Evolutionary conservation across 2,329 filamentous ascomycete species (phyloP).

Genomic region (Fusarium nematophilum): DNA sequence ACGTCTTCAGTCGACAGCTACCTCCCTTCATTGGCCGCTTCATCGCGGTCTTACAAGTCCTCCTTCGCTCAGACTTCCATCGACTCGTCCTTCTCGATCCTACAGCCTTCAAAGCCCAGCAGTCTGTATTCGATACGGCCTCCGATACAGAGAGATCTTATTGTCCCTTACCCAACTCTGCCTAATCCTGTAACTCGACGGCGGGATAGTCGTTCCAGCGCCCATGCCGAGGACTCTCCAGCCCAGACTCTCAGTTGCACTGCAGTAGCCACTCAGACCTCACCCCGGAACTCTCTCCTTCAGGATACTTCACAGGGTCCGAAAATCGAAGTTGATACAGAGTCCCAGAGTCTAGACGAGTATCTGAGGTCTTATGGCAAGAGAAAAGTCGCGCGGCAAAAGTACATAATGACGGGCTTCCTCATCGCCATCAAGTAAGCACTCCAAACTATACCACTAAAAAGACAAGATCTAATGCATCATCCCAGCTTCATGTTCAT

Average conservation of each 20-base stretch:
- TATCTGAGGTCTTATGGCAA: slow-evolving; percentile 21
- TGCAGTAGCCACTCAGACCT: slow-evolving; percentile 20
- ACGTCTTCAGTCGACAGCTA: slow-evolving; percentile 19
- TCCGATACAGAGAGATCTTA: neutral
- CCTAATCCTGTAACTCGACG: slow-evolving; percentile 9
- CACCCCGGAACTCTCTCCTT: slow-evolving; percentile 8
- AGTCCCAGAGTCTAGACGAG: slow-evolving; percentile 28
- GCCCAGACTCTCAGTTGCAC: neutral
- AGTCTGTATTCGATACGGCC: neutral
- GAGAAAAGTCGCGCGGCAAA: slow-evolving; percentile 23
- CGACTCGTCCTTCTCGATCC: slow-evolving; percentile 6
- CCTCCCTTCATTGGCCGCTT: slow-evolving; percentile 13
- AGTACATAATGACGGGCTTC: slow-evolving; percentile 29
- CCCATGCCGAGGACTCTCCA: slow-evolving; percentile 6
- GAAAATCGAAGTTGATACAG: slow-evolving; percentile 20
- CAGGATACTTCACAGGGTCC: neutral
- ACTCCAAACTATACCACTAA: accelerated
- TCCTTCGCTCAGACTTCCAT: slow-evolving; percentile 28
- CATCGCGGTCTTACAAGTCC: slow-evolving; percentile 27
- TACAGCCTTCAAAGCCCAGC: neutral
- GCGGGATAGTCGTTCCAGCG: slow-evolving; percentile 10
- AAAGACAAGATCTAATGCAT: neutral
- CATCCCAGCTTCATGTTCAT: slow-evolving; percentile 37
- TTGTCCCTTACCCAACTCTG: slow-evolving; percentile 5
- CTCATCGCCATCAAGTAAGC: slow-evolving; percentile 28